Conservation (phyloP, 148 eudicot species). For the Heliosperma pusillum region DNA sequence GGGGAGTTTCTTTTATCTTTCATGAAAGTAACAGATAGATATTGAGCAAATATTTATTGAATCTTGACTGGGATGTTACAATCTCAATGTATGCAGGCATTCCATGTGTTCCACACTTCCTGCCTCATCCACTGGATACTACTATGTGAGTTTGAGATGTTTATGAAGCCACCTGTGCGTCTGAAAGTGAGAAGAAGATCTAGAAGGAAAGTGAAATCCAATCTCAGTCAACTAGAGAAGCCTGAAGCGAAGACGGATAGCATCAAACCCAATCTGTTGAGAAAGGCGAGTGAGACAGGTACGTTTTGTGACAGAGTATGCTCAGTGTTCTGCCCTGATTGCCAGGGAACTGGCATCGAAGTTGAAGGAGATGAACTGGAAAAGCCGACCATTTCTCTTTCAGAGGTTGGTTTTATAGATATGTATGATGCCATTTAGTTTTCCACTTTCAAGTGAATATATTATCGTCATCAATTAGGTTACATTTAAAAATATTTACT, state of each 20-base stretch:
- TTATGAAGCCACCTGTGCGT: constrained; percentile 35
- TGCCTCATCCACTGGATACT: constrained; percentile 95
- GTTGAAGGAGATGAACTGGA: constrained; percentile 63
- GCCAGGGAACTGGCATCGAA: constrained; percentile 76
- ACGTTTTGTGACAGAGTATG: constrained; percentile 33
- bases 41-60: neutral
- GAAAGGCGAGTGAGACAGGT: constrained; percentile 29
- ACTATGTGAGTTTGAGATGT: constrained; percentile 65
- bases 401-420: constrained; percentile 52
- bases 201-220: constrained; percentile 33
- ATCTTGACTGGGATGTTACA: neutral
- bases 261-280: constrained; percentile 32
- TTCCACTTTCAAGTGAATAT: constrained; percentile 1
- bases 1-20: neutral
- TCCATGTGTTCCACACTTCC: constrained; percentile 80
- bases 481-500: neutral
- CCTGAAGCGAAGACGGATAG: constrained; percentile 27
- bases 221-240: constrained; percentile 21
- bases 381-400: constrained; percentile 59
- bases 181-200: constrained; percentile 42
- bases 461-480: no score
- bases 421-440: neutral
- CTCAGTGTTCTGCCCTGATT: constrained; percentile 71
- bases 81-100: constrained; percentile 45
- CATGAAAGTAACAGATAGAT: neutral